Evolutionary conservation across 495 filamentous ascomycete species (phyloP).

Genomic region (Penicillium canescens): DNA sequence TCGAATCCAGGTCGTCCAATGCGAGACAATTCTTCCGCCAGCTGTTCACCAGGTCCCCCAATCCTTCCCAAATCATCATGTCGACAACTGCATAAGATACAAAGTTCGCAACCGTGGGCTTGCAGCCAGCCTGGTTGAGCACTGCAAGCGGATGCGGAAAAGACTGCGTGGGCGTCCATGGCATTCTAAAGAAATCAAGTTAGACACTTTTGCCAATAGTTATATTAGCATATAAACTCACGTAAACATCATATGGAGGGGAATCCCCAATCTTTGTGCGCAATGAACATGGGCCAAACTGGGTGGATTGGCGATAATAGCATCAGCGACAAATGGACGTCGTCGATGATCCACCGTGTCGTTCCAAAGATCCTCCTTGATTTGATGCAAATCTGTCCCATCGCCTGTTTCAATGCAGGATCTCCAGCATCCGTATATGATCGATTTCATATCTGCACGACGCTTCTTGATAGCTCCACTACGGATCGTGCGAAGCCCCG

Average conservation of each 20-base stretch:
- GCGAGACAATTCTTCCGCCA: slow-evolving; percentile 66
- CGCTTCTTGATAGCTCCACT: slow-evolving; percentile 68
- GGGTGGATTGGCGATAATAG: slow-evolving; percentile 83
- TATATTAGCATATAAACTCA: slow-evolving; percentile 29
- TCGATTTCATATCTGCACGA: slow-evolving; percentile 65
- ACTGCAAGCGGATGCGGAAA: slow-evolving; percentile 60
- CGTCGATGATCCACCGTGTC: slow-evolving; percentile 34
- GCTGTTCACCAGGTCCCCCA: slow-evolving; percentile 75
- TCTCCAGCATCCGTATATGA: slow-evolving; percentile 75
- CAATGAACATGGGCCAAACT: slow-evolving; percentile 83
- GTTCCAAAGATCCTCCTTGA: slow-evolving; percentile 43
- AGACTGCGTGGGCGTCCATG: slow-evolving; percentile 55
- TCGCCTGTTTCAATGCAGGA: slow-evolving; percentile 69
- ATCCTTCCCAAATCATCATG: slow-evolving; percentile 81
- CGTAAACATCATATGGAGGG: slow-evolving; percentile 85
- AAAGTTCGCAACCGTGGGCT: slow-evolving; percentile 64
- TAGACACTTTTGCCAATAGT: not conserved
- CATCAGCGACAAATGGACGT: slow-evolving; percentile 73
- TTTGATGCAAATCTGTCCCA: slow-evolving; percentile 47
- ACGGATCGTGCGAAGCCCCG: slow-evolving; percentile 63
- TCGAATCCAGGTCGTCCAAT: slow-evolving; percentile 63
- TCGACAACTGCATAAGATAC: slow-evolving; percentile 76
- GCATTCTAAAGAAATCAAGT: slow-evolving; percentile 50
- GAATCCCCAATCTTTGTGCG: slow-evolving; percentile 75
- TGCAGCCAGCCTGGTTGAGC: slow-evolving; percentile 50